Evolutionary conservation across 495 filamentous ascomycete species (phyloP), one percentile per base, ranked within the genome.

Genomic region (Emericellopsis terricola): DNA sequence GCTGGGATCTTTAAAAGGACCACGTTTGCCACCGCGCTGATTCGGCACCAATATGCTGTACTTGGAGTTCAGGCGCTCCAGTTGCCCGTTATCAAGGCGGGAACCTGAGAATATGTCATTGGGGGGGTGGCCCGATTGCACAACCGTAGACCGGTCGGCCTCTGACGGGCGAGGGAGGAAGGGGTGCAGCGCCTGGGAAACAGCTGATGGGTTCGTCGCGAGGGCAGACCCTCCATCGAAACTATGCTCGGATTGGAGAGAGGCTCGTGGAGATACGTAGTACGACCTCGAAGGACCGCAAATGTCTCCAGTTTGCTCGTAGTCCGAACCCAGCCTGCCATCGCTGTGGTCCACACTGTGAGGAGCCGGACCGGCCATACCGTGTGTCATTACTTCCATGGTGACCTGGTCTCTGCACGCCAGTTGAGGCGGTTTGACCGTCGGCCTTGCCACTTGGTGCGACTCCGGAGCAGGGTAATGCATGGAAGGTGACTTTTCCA

Each of bases 1-100:
- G n/a, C 52, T 45, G 19, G 53, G 47, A 29, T 62, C 53, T 29
- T 55, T 60, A 44, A 68, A 68, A 4, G 62, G 60, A 0, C 61
- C 58, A 21, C 64, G 56, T 24, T 35, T 35, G 8, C 33, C 33
- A 28, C 24, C 24, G 10, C 33, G 19, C 21, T 35, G 31, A 33
- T 16, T 13, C 4, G 31, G 17, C 18, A 4, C 19, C 20, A 15
- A 23, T 8, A 9, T 16, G 15, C 27, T 21, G 8, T 9, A 9
- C n/a, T 14, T 26, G 3, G 33, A 8, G 4, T 35, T 2, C 17
- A 24, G 33, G 6, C 14, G 23, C 21, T 35, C 19, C 8, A 4
- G 23, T 26, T 6, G 23, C n/a, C n/a, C n/a, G 11, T 6, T 26
- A 6, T 26, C 23, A 11, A 6, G 6, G 23, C 23, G 23, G 6